Evolutionary conservation across 352 stramenopile species (phyloP).

Genomic region (Globisporangium abappressorium): DNA sequence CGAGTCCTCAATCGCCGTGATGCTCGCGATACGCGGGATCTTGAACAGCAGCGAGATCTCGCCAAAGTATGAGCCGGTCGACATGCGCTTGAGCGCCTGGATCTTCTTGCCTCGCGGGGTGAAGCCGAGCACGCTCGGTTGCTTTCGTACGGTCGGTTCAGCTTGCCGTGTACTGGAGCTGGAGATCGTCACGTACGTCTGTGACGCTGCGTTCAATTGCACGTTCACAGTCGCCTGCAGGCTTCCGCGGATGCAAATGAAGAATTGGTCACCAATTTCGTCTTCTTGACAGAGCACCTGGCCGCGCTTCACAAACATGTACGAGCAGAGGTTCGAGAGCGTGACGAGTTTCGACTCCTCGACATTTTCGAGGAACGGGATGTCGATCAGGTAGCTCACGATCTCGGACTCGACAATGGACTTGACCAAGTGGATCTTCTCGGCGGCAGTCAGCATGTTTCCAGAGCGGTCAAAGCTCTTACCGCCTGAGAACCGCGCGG

Average conservation of each 20-base stretch:
- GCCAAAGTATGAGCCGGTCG: slow-evolving; percentile 59
- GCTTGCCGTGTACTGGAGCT: not conserved
- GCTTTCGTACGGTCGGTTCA: not conserved
- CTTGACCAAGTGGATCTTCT: slow-evolving; percentile 63
- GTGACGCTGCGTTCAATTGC: slow-evolving; percentile 24
- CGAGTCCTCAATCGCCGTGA: slow-evolving; percentile 57
- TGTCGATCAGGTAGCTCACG: slow-evolving; percentile 60
- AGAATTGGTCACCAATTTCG: slow-evolving; percentile 63
- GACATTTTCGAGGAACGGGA: slow-evolving; percentile 64
- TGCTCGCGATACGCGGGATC: slow-evolving; percentile 61
- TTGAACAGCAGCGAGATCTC: slow-evolving; percentile 74
- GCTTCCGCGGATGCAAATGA: slow-evolving; percentile 62
- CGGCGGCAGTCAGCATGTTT: slow-evolving; percentile 36
- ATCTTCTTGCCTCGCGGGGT: slow-evolving; percentile 29
- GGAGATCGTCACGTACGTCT: slow-evolving; percentile 24
- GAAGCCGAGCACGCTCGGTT: slow-evolving; percentile 4
- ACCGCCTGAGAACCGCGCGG: slow-evolving; percentile 46
- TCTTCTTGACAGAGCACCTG: slow-evolving; percentile 53
- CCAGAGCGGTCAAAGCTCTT: slow-evolving; percentile 4
- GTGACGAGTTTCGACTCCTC: slow-evolving; percentile 55
- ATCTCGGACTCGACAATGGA: slow-evolving; percentile 69
- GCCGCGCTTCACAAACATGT: slow-evolving; percentile 48
- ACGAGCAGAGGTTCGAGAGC: slow-evolving; percentile 67
- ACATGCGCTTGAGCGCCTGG: slow-evolving; percentile 52
- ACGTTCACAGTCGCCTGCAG: slow-evolving; percentile 48